Percentiles rank a stretch among this genome's conserved stretches.
Conservation (phyloP, 2,329 filamentous ascomycete genomes). For the Phoma herbarum region DNA sequence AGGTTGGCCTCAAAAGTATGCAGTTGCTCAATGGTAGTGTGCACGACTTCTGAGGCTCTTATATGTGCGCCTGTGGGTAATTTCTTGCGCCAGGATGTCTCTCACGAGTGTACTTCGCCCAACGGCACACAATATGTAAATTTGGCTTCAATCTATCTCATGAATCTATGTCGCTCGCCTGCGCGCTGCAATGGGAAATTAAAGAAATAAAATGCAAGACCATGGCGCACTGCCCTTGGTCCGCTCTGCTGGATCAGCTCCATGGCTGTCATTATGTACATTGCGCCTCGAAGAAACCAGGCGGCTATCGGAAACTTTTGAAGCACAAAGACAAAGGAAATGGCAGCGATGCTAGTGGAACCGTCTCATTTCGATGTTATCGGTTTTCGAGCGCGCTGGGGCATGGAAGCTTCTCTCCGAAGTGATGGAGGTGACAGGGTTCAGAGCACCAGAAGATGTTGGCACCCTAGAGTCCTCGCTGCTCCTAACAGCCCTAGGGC, state of each 20-base stretch:
- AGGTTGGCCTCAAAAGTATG: too few species aligned
- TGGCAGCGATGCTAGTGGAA: slow-evolving; percentile 27
- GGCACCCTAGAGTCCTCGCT: slow-evolving; percentile 33
- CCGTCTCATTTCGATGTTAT: slow-evolving; percentile 47
- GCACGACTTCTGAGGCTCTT: neutral
- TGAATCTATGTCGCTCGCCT: slow-evolving; percentile 7
- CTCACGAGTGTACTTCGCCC: neutral
- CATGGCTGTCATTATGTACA: neutral
- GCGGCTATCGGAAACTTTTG: neutral
- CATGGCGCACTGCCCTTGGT: slow-evolving; percentile 26
- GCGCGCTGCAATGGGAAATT: slow-evolving; percentile 6
- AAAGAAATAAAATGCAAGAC: slow-evolving; percentile 11
- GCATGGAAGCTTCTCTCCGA: slow-evolving; percentile 34
- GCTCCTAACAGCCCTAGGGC: slow-evolving; percentile 40
- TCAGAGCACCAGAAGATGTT: slow-evolving; percentile 37
- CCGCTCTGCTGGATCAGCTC: slow-evolving; percentile 4
- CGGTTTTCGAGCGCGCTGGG: slow-evolving; percentile 40
- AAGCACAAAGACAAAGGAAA: neutral
- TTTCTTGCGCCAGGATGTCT: neutral
- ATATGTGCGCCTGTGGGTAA: neutral
- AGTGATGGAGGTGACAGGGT: slow-evolving; percentile 12
- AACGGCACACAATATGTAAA: neutral
- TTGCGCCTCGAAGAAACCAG: neutral
- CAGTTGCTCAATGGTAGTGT: neutral
- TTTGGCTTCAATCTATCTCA: neutral